Base-by-base conservation (phyloP, 2,329 filamentous ascomycete species). In the Paraconiothyrium brasiliense region DNA sequence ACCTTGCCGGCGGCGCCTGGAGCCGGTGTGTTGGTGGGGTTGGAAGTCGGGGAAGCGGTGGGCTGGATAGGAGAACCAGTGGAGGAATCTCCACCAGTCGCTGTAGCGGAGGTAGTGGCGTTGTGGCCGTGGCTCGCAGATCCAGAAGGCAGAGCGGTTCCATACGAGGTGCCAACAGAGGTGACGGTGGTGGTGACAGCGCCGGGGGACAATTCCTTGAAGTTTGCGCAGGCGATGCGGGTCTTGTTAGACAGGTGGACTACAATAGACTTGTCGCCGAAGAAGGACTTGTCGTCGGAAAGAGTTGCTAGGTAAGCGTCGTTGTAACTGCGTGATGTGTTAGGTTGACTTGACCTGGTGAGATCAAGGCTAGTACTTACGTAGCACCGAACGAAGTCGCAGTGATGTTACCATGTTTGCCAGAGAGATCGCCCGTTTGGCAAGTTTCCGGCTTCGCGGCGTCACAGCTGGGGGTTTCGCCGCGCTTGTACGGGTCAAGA, bases 221-320 rank as follows among this genome's bases (percentile, higher is more conserved):
- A 87, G 75, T 87, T 87, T 60, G 83, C 86, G 77, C 86, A 89
- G 34, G 83, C 82, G 68, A 88, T 79, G 64, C 84, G 82, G 8
- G 82, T 84, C 65, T 81, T 82, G 75, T 87, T 84, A 54, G 80
- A 74, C 50, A 76, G 78, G 67, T 88, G 85, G 44, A 89, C 73
- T 46, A 88, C 86, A 58, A 88, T 72, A 50, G 83, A 85, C 47
- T 82, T 79, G 69, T 85, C 82, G 52, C 85, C 85, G 60, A 87
- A 81, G 75, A 82, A 88, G 32, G 84, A 76, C n/a, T 71, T 71
- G 41, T 76, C 72, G 11, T 71, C 74, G 0, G 76, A 70, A 37
- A 72, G 68, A 48, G 82, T 83, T 34, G 85, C 82, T 41, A 84
- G 63, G 76, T 83, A 88, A 41, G 75, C 71, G 64, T 88, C 86